A percentile compares a stretch with the other conserved stretches of the same genome.
phyloP scores from a whole-genome alignment of 441 rosid genomes.

The Croton setiger region DNA sequence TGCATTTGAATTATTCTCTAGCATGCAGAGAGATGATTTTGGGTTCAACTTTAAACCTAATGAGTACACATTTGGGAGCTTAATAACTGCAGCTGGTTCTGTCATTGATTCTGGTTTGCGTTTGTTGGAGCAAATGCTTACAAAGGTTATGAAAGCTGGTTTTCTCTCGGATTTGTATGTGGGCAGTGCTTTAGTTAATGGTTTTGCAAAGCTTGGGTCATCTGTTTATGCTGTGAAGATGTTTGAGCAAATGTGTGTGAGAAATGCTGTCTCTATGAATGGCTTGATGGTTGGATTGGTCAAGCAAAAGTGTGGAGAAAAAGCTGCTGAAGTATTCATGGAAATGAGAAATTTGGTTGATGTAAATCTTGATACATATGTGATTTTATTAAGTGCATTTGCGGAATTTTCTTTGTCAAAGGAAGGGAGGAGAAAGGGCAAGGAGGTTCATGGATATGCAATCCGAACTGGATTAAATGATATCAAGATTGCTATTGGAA shows the following conservation, averaged over 20 bases:
- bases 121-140: constrained; percentile 71
- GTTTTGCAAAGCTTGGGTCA: constrained; percentile 64
- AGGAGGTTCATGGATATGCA: constrained; percentile 73
- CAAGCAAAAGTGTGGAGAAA: constrained; percentile 61
- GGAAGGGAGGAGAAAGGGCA: constrained; percentile 66
- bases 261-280: constrained; percentile 72
- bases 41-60: constrained; percentile 46
- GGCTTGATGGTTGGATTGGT: constrained; percentile 86
- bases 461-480: constrained; percentile 53
- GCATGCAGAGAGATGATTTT: constrained; percentile 46
- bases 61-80: constrained; percentile 83
- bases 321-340: constrained; percentile 56
- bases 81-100: constrained; percentile 65
- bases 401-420: constrained; percentile 49
- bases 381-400: constrained; percentile 69
- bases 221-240: constrained; percentile 50
- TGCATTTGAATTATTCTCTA: constrained; percentile 59
- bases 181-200: constrained; percentile 81
- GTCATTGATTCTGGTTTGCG: constrained; percentile 37
- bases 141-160: constrained; percentile 60
- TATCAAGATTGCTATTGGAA: constrained; percentile 51
- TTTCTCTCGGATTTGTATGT: constrained; percentile 65
- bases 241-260: constrained; percentile 55
- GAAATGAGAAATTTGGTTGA: constrained; percentile 49
- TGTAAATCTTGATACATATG: constrained; percentile 57